A percentile compares a stretch with the other conserved stretches of the same genome.
Evolutionary conservation across 1,284 basidiomycete genomes (phyloP).

Genomic region (Albatrellus sp.): DNA sequence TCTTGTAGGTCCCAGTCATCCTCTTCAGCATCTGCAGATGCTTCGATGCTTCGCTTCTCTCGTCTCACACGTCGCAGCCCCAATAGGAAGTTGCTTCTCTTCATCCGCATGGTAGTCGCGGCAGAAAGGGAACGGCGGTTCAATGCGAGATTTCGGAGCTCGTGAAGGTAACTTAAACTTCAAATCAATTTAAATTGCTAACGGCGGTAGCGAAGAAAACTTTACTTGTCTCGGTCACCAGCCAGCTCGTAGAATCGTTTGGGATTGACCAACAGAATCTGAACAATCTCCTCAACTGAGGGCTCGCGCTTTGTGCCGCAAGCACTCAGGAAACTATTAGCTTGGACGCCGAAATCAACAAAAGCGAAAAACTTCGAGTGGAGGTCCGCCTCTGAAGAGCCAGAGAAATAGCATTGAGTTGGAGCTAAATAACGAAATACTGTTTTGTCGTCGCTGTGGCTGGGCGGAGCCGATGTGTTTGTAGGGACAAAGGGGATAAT

Average conservation of each 20-base stretch:
- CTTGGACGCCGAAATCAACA: constrained; percentile 78
- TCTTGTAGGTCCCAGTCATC: constrained; percentile 60
- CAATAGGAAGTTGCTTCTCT: constrained; percentile 58
- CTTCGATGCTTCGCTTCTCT: constrained; percentile 20
- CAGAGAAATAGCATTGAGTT: constrained; percentile 58
- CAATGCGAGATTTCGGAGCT: constrained; percentile 78
- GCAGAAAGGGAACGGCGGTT: constrained; percentile 53
- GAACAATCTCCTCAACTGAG: constrained; percentile 69
- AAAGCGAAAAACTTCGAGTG: constrained; percentile 78
- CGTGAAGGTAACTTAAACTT: constrained; percentile 49
- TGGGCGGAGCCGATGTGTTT: constrained; percentile 15
- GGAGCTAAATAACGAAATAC: constrained; percentile 41
- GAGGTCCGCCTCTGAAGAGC: constrained; percentile 36
- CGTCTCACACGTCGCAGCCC: constrained; percentile 47
- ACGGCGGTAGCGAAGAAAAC: constrained; percentile 1
- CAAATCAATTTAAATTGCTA: neutral
- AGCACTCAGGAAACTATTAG: constrained; percentile 76
- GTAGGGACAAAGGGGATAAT: constrained; percentile 43
- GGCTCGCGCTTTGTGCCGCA: constrained; percentile 88
- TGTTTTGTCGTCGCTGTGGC: constrained; percentile 5
- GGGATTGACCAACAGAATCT: constrained; percentile 54
- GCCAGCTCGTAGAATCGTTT: constrained; percentile 58
- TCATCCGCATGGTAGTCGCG: constrained; percentile 53
- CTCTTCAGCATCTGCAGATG: constrained; percentile 24
- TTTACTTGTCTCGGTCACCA: constrained; percentile 48